A percentile compares a stretch with the other conserved stretches of the same genome.
Conservation (phyloP, 75 land plant genomes). For the Chamaecyparis obtusa region DNA sequence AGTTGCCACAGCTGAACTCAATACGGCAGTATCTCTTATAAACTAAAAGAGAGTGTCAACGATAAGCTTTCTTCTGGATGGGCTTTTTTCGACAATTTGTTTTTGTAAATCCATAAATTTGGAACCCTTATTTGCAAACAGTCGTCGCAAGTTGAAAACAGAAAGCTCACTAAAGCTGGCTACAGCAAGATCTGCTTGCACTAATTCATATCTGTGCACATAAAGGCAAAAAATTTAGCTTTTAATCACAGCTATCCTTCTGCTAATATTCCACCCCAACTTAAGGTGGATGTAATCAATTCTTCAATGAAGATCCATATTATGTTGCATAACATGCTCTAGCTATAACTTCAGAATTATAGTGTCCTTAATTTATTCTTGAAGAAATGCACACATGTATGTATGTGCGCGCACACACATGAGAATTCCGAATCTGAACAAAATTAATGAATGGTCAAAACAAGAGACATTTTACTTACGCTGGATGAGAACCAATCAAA, state of each 20-base stretch:
- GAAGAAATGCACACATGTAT: background rate
- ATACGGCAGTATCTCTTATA: background rate
- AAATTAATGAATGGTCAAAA: background rate
- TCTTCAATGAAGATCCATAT: background rate
- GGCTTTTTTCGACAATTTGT: conserved; percentile 69
- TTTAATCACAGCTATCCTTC: background rate
- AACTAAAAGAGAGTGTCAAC: conserved; percentile 72
- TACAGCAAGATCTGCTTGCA: conserved; percentile 97
- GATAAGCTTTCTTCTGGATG: conserved; percentile 62
- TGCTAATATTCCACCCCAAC: background rate
- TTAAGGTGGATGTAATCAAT: background rate
- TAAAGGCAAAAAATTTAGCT: background rate
- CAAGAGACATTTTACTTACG: conserved; percentile 45
- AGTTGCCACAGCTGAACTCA: background rate
- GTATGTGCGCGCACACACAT: too few species aligned
- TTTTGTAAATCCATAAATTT: conserved; percentile 94
- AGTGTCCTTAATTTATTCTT: background rate
- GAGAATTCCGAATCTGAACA: background rate
- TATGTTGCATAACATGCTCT: background rate
- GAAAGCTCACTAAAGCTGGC: conserved; percentile 88
- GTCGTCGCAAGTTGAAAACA: conserved; percentile 86
- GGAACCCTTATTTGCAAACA: conserved; percentile 88
- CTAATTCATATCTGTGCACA: conserved; percentile 73
- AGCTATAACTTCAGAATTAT: background rate
- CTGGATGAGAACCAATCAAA: conserved; percentile 92